phyloP scores from a whole-genome alignment of 169 alveolate species.

The Babesia caballi region DNA sequence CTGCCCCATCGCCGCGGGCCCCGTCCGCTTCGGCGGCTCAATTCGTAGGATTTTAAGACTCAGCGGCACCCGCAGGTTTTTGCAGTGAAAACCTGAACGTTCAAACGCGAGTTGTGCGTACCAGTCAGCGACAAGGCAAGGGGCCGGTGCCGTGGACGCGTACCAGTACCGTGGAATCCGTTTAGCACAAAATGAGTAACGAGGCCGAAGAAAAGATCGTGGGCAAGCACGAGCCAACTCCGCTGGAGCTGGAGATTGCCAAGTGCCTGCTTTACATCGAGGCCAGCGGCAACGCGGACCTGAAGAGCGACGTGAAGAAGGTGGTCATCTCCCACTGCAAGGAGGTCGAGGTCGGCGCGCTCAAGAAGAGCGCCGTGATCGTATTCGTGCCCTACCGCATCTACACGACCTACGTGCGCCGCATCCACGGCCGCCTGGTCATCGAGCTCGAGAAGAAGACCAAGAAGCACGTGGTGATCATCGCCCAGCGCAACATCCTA shows the following conservation, averaged over 20 bases:
- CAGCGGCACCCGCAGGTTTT: slow-evolving; percentile 15
- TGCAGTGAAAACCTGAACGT: not conserved
- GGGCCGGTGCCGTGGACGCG: slow-evolving; percentile 26
- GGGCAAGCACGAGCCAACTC: slow-evolving; percentile 65
- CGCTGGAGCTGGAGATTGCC: slow-evolving; percentile 81
- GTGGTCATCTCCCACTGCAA: slow-evolving; percentile 81
- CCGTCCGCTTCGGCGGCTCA: not conserved
- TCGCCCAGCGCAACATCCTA: slow-evolving; percentile 87
- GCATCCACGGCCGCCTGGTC: slow-evolving; percentile 86
- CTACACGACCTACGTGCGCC: slow-evolving; percentile 80
- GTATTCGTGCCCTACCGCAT: slow-evolving; percentile 85
- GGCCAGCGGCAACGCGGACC: slow-evolving; percentile 80
- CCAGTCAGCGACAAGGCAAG: not conserved
- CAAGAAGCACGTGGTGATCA: slow-evolving; percentile 89
- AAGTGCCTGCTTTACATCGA: slow-evolving; percentile 81
- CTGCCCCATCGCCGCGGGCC: slow-evolving; percentile 28
- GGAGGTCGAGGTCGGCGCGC: slow-evolving; percentile 78
- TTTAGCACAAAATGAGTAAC: slow-evolving; percentile 31
- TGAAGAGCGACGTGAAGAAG: slow-evolving; percentile 80
- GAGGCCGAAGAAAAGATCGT: slow-evolving; percentile 43
- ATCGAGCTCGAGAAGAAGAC: slow-evolving; percentile 92
- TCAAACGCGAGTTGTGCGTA: not conserved
- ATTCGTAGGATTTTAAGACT: not conserved
- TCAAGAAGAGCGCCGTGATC: slow-evolving; percentile 84
- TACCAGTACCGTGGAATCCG: slow-evolving; percentile 9